Evolutionary conservation across 305 asterid species (phyloP), one percentile per base, ranked within the genome.

Genomic region (Lippia alba): DNA sequence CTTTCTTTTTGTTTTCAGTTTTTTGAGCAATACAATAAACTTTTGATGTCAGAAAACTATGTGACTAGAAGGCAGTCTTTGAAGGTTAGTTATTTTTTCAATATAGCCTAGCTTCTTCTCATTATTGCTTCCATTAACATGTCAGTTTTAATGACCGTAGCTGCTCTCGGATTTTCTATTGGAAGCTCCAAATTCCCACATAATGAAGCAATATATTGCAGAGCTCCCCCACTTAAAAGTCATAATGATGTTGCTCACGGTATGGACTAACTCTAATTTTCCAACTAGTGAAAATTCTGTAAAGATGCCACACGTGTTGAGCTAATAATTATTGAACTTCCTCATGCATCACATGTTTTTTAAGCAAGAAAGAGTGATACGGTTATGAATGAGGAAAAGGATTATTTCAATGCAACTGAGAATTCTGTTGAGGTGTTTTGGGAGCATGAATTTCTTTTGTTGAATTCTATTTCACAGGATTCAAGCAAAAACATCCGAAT

Each of bases 51-150:
- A 62, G 61, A 84, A 36, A 94, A 94, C 81, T 94, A 94, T 57
- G 99, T 94, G 69, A 94, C 98, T 4, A 88, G 99, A 81, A 87
- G 99, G 89, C 99, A 94, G 76, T 94, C 99, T 63, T 82, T 94
- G 89, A 94, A 94, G 99, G 99, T 90, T 61, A 74, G 90, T 77
- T 69, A 36, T 67, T 70, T 77, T 61, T 60, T 17, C 66, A 65
- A 63, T 33, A 56, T 76, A 51, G 20, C 45, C 54, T 62, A 66
- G 41, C 61, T 81, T 68, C 76, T 68, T 75, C 74, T 64, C 45
- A 17, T 75, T 66, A 50, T 74, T 60, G n/a, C 44, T 67, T 69
- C 39, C 78, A 56, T 44, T 74, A 66, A 67, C 70, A 74, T 12
- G 60, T 61, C 69, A 67, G 34, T 15, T 73, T 57, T 48, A 70